Evolutionary conservation across 768 basidiomycete genomes (phyloP), one percentile per base, ranked within the genome.

Genomic region (Pleurotus djamor): DNA sequence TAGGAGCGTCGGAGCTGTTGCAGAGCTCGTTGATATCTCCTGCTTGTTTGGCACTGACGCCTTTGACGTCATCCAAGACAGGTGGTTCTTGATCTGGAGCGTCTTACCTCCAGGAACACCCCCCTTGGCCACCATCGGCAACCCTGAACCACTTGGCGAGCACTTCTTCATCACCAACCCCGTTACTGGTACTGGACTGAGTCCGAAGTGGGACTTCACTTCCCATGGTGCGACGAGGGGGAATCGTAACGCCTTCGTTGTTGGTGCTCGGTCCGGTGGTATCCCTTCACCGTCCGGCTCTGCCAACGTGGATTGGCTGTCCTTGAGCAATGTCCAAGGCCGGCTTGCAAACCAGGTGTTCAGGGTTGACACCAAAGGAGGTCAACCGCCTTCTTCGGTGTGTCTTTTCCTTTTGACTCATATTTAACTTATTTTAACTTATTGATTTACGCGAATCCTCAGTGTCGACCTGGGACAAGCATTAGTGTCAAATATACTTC

Each of bases 151-250:
- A 43, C 72, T 80, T 35, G 80, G 80, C 12, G 76, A 83, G 60
- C 85, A 89, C 63, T 87, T 80, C 74, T 89, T 85, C 68, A 73
- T 83, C 37, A 67, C 73, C 0, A 81, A 81, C 67, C 72, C 79
- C 4, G 63, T 74, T 57, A 69, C 75, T 4, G 79, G 76, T 4
- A 67, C 68, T 3, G 80, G 79, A 13, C 36, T 73, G 33, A 71
- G 73, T 58, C 84, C 87, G 1, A 76, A 80, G 63, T 84, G 84
- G 79, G 87, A 87, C 68, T 83, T 83, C 71, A 77, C 79, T 9
- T 74, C 76, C 4, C 70, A 70, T 14, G 75, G 72, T 3, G 64
- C 66, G n/a, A 70, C 72, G 14, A 67, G 69, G 38, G 79, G 78
- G 5, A 75, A 82, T 58, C 55, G 74, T 0, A 65, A 78, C 41